phyloP scores from a whole-genome alignment of 345 rosid species.

The Syzygium aromaticum region DNA sequence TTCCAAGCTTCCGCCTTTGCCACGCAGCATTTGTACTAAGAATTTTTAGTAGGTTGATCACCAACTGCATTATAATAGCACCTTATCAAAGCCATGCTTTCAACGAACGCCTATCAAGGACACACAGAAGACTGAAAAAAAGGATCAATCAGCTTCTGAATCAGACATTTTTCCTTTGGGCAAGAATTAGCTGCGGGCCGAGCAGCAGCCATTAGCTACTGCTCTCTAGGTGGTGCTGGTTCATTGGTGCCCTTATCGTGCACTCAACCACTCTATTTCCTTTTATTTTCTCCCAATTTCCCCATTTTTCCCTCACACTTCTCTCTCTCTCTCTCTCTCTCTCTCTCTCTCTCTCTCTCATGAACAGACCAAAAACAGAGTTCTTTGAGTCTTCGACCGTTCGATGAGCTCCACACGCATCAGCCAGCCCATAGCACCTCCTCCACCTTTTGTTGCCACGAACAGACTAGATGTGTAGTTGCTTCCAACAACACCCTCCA shows the following conservation, averaged over 20 bases:
- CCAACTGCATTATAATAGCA: constrained; percentile 52
- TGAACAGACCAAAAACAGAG: neutral
- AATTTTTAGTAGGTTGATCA: constrained; percentile 82
- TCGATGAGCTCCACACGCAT: accelerated
- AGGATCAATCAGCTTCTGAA: neutral
- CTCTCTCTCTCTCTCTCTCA: neutral
- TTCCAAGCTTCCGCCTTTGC: constrained; percentile 99
- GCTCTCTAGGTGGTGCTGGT: neutral
- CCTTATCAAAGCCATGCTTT: neutral
- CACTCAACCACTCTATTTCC: neutral
- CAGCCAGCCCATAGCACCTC: neutral
- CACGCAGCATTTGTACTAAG: constrained; percentile 93
- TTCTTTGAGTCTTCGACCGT: neutral
- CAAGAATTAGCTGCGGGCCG: neutral
- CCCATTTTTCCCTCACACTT: neutral
- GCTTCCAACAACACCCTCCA: neutral
- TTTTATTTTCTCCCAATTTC: neutral
- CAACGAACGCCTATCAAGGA: neutral
- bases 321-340: neutral
- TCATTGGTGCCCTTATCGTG: neutral
- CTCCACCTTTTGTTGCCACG: neutral
- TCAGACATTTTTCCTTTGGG: neutral
- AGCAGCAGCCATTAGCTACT: neutral
- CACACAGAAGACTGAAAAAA: neutral
- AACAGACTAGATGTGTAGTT: neutral